Evolutionary conservation across 495 filamentous ascomycete genomes (phyloP).

Genomic region (Terfezia boudieri): DNA sequence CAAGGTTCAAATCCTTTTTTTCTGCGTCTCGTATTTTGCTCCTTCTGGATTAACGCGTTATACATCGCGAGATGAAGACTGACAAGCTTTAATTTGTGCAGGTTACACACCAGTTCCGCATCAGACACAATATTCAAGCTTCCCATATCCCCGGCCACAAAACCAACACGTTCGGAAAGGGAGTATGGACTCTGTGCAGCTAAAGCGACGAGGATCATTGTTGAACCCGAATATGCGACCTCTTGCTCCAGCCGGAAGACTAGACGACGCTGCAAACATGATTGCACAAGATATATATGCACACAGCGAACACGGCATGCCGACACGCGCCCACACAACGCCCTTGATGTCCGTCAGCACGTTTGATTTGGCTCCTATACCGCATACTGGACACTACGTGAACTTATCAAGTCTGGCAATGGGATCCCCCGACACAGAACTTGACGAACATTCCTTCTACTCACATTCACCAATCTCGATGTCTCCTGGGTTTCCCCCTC

Average conservation of each 20-base stretch:
- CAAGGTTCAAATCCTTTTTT: too few species aligned
- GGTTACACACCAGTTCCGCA: too few species aligned
- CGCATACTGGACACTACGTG: conserved; percentile 13
- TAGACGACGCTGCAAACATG: background rate
- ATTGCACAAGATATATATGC: background rate
- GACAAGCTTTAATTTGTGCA: too few species aligned
- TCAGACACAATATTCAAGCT: background rate
- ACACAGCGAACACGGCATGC: background rate
- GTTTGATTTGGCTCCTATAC: conserved; percentile 17
- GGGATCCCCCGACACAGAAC: conserved; percentile 9
- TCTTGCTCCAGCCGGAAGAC: background rate
- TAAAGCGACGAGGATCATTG: background rate
- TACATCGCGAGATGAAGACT: too few species aligned
- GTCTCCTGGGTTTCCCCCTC: conserved; percentile 27
- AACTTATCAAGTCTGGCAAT: conserved; percentile 17
- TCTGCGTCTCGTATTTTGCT: too few species aligned
- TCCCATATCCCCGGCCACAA: background rate
- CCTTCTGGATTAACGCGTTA: too few species aligned
- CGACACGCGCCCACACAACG: conserved; percentile 2
- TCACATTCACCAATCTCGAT: conserved; percentile 21
- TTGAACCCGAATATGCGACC: background rate
- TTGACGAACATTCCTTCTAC: conserved; percentile 19
- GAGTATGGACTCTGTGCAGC: background rate
- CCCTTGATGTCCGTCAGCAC: conserved; percentile 12
- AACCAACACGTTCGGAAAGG: background rate